Percentiles rank a stretch among this genome's conserved stretches.
These are phyloP conservation scores for Clarireedia paspali DNA, from an alignment of 2,329 filamentous ascomycete genomes.

Conservation along the genomic window DNA sequence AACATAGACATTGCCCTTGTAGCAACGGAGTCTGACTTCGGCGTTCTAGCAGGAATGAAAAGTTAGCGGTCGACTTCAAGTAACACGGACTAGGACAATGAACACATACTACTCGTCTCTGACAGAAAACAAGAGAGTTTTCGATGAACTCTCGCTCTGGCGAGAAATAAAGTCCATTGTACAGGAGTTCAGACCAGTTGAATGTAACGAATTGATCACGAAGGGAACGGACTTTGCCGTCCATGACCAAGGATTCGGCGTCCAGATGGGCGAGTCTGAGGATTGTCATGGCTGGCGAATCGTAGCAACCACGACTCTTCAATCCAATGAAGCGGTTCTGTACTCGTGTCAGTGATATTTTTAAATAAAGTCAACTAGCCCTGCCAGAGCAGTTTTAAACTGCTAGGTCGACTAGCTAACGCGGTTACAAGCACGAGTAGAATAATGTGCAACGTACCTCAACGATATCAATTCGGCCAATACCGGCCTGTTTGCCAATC, in stretches of 20 bases:
- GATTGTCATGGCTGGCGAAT: conserved; percentile 34
- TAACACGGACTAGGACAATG: conserved; percentile 45
- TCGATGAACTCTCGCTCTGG: conserved; percentile 66
- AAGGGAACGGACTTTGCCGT: conserved; percentile 59
- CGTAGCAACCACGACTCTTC: conserved; percentile 77
- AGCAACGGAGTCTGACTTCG: too few species aligned
- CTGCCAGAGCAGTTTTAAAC: too few species aligned
- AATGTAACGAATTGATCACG: conserved; percentile 64
- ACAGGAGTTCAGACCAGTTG: conserved; percentile 49
- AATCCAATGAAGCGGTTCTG: conserved; percentile 68
- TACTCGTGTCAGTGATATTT: too few species aligned
- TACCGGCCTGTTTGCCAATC: conserved; percentile 63
- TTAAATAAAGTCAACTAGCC: too few species aligned
- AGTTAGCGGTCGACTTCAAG: too few species aligned
- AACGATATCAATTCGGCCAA: conserved; percentile 77
- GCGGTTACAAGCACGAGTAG: too few species aligned
- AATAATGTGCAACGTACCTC: conserved; percentile 33
- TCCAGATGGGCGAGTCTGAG: conserved; percentile 38
- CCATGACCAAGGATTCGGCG: conserved; percentile 59
- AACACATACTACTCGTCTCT: conserved; percentile 58
- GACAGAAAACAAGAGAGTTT: conserved; percentile 50
- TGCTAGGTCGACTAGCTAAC: too few species aligned
- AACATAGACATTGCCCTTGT: too few species aligned
- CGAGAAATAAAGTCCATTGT: conserved; percentile 60
- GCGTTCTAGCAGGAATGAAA: too few species aligned